Evolutionary conservation across 1,139 yeast species (phyloP).

Genomic region (Yamadazyma diospyri): DNA sequence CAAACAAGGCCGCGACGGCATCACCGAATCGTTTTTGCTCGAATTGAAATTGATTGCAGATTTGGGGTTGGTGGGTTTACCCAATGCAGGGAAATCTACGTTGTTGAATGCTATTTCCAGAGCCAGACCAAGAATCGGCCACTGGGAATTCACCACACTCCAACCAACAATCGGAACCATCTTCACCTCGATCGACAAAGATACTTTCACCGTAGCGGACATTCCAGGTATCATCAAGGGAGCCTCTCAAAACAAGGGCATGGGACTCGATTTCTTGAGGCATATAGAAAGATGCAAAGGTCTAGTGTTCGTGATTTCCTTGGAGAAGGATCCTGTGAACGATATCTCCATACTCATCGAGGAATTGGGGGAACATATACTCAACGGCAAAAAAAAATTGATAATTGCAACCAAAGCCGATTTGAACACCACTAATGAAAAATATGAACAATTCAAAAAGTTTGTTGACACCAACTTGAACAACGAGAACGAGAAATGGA

Average conservation of each 20-base stretch:
- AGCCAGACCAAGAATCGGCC: slow-evolving; percentile 90
- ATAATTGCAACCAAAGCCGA: slow-evolving; percentile 94
- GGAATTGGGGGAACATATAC: slow-evolving; percentile 67
- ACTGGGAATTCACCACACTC: slow-evolving; percentile 95
- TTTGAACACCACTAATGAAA: slow-evolving; percentile 47
- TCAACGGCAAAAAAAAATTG: slow-evolving; percentile 57
- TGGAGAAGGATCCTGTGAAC: slow-evolving; percentile 62
- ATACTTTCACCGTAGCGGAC: slow-evolving; percentile 91
- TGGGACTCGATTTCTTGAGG: slow-evolving; percentile 89
- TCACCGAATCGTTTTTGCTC: slow-evolving; percentile 65
- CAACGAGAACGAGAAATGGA: slow-evolving; percentile 45
- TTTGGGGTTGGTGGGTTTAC: slow-evolving; percentile 88
- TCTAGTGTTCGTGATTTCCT: slow-evolving; percentile 77
- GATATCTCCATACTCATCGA: slow-evolving; percentile 59
- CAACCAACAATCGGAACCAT: slow-evolving; percentile 93
- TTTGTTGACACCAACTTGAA: slow-evolving; percentile 31
- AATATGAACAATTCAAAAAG: slow-evolving; percentile 38
- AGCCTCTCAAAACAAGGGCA: slow-evolving; percentile 79
- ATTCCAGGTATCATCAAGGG: slow-evolving; percentile 94
- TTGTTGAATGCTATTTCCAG: slow-evolving; percentile 81
- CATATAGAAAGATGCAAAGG: slow-evolving; percentile 93
- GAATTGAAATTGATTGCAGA: slow-evolving; percentile 90
- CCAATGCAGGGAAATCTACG: slow-evolving; percentile 95
- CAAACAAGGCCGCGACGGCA: slow-evolving; percentile 69
- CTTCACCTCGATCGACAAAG: slow-evolving; percentile 58